These are phyloP conservation scores for Malus asiatica DNA, from an alignment of 306 rosid genomes.

Conservation along the genomic window DNA sequence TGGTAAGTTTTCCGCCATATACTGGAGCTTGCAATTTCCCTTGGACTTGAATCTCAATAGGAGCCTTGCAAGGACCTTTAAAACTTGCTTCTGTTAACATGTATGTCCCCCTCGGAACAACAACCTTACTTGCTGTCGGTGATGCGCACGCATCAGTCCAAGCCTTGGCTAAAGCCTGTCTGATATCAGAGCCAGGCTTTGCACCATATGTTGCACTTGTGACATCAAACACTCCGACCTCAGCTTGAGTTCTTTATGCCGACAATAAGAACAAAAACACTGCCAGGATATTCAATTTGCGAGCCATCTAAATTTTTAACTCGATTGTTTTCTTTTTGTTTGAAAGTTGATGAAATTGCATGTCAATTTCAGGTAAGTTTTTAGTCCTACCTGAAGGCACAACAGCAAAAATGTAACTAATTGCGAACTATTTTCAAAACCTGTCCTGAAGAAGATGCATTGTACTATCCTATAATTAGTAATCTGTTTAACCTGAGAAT, in stretches of 20 bases:
- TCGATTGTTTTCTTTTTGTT: background rate
- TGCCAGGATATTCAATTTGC: background rate
- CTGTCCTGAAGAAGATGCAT: background rate
- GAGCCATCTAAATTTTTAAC: background rate
- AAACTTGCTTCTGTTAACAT: background rate
- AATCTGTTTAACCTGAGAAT: background rate
- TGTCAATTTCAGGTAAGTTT: background rate
- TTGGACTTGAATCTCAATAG: background rate
- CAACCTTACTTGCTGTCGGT: background rate
- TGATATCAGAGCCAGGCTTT: background rate
- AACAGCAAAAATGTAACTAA: background rate
- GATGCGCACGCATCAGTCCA: background rate
- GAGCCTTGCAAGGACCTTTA: background rate
- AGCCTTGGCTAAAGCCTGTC: background rate
- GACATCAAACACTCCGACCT: background rate
- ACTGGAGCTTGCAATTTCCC: background rate
- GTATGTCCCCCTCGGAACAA: background rate
- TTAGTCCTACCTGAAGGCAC: background rate
- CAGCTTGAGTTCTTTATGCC: background rate
- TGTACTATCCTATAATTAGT: background rate
- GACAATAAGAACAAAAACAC: background rate
- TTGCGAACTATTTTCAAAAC: background rate
- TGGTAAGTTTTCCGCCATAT: background rate
- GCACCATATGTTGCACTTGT: background rate
- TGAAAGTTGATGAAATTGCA: background rate